phyloP scores from a whole-genome alignment of 2,329 filamentous ascomycete species.

The Microdochium trichocladiopsis region DNA sequence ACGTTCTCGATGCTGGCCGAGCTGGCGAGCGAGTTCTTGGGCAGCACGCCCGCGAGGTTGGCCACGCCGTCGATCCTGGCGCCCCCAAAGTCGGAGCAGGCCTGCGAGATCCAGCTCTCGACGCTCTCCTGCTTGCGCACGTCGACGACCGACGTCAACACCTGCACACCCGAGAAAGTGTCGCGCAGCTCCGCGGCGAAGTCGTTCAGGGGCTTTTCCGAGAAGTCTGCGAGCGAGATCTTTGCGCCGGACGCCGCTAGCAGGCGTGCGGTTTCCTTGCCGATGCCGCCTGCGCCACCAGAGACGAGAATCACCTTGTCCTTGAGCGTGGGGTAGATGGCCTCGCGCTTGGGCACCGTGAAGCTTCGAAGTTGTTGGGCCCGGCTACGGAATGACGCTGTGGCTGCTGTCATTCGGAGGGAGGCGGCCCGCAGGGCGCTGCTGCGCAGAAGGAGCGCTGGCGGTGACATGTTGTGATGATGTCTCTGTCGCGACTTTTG shows the following conservation, averaged over 20 bases:
- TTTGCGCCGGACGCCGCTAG: constrained; percentile 29
- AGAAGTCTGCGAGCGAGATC: constrained; percentile 35
- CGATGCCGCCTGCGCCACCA: constrained; percentile 35
- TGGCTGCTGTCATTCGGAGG: background rate
- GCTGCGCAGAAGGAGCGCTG: too few species aligned
- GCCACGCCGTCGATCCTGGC: constrained; percentile 10
- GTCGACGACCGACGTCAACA: constrained; percentile 8
- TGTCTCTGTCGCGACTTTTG: too few species aligned
- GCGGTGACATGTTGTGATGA: too few species aligned
- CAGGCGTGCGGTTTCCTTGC: constrained; percentile 31
- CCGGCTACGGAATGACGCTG: background rate
- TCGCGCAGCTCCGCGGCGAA: background rate
- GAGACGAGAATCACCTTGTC: constrained; percentile 34
- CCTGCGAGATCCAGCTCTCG: constrained; percentile 11
- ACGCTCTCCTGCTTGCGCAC: constrained; percentile 10
- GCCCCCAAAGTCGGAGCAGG: constrained; percentile 13
- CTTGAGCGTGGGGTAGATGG: constrained; percentile 2
- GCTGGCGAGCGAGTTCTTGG: background rate
- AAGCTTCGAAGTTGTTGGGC: background rate
- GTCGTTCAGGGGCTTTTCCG: constrained; percentile 19
- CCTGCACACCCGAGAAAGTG: background rate
- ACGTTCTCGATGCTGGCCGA: background rate
- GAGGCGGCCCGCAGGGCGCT: background rate
- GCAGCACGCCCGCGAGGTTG: constrained; percentile 15
- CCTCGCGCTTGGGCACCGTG: background rate